Conservation (phyloP, 108 stramenopile genomes). For the Cyclotella sp. region DNA sequence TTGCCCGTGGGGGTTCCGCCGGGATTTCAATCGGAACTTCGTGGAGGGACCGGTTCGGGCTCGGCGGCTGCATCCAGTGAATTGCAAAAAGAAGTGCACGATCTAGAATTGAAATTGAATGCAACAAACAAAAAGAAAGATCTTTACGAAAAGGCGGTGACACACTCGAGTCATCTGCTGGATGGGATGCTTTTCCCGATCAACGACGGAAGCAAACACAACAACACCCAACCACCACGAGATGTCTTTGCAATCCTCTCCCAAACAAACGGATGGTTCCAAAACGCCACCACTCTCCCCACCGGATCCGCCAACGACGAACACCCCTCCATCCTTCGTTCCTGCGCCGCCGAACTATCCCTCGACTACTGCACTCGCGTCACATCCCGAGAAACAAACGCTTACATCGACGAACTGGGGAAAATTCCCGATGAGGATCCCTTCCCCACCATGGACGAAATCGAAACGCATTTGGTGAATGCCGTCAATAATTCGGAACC, state of each 20-base stretch:
- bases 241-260: slow-evolving; percentile 64
- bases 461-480: slow-evolving; percentile 53
- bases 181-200: slow-evolving; percentile 67
- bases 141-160: slow-evolving; percentile 45
- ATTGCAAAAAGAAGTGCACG: slow-evolving; percentile 7
- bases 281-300: slow-evolving; percentile 35
- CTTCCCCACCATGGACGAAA: slow-evolving; percentile 50
- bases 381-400: slow-evolving; percentile 49
- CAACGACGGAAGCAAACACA: neutral
- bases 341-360: slow-evolving; percentile 66
- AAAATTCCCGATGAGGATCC: slow-evolving; percentile 48
- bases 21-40: slow-evolving; percentile 40
- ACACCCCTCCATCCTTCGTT: slow-evolving; percentile 52
- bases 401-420: slow-evolving; percentile 53
- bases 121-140: slow-evolving; percentile 45
- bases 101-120: slow-evolving; percentile 54
- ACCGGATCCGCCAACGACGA: slow-evolving; percentile 26
- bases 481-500: slow-evolving; percentile 56
- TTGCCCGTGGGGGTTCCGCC: slow-evolving; percentile 56
- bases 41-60: slow-evolving; percentile 17
- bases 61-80: neutral
- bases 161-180: slow-evolving; percentile 53
- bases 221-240: neutral
- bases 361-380: slow-evolving; percentile 82
- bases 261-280: slow-evolving; percentile 54